These are phyloP conservation scores for Leccinum subtestaceum DNA, from an alignment of 768 basidiomycete genomes.

Conservation along the genomic window DNA sequence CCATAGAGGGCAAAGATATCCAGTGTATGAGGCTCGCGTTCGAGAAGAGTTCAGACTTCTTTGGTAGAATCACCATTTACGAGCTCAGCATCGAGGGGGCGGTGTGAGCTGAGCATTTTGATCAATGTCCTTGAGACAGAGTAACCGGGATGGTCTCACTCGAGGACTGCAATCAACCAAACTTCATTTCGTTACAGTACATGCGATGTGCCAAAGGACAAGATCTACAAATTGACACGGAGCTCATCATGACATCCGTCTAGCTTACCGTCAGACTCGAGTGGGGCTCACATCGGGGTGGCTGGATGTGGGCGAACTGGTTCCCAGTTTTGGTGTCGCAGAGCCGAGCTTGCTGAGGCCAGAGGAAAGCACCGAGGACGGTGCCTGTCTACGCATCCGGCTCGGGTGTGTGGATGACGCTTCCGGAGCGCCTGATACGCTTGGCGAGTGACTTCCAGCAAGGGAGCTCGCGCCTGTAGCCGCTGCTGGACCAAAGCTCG, in stretches of 20 bases:
- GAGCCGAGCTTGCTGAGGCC: background rate
- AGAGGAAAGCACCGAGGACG: background rate
- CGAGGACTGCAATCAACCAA: constrained; percentile 25
- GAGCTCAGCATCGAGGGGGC: constrained; percentile 45
- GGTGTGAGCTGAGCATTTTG: background rate
- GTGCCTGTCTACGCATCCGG: constrained; percentile 16
- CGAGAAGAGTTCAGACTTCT: constrained; percentile 81
- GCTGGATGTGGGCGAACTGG: constrained; percentile 1
- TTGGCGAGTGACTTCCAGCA: background rate
- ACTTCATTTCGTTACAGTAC: constrained; percentile 23
- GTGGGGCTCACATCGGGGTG: background rate
- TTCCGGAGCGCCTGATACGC: background rate
- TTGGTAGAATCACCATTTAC: constrained; percentile 76
- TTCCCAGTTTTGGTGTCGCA: background rate
- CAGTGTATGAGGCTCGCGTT: constrained; percentile 63
- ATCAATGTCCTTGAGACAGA: background rate
- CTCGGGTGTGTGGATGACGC: background rate
- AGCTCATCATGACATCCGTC: background rate
- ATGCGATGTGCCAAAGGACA: constrained; percentile 11
- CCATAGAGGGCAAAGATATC: constrained; percentile 27
- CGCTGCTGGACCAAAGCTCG: background rate
- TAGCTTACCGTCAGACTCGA: background rate
- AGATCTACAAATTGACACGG: constrained; percentile 14
- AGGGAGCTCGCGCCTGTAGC: background rate
- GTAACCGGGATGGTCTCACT: constrained; percentile 1